Percentiles rank a stretch among this genome's conserved stretches.
Evolutionary conservation across 2,329 filamentous ascomycete species (phyloP).

Genomic region (Neoscytalidium dimidiatum): DNA sequence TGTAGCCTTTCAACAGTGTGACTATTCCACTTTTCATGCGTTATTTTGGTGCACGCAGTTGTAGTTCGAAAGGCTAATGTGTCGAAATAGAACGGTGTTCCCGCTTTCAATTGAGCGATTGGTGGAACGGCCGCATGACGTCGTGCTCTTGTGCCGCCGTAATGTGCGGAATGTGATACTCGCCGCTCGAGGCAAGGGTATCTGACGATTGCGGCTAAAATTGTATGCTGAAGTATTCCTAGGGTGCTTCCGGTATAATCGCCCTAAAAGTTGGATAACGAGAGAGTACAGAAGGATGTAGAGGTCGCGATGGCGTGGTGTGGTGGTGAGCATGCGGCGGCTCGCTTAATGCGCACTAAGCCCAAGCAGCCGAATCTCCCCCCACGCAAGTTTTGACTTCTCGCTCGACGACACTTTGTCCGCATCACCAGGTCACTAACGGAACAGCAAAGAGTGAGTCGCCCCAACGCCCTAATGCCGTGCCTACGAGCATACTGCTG

Average conservation of each 20-base stretch:
- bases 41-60: too few relatives aligned
- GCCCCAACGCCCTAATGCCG: constrained; percentile 1
- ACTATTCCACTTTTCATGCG: not conserved
- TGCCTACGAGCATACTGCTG: constrained; percentile 10
- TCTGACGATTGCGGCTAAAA: too few relatives aligned
- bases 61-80: too few relatives aligned
- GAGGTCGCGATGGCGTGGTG: not conserved
- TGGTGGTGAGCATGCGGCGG: constrained; percentile 54
- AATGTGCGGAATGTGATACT: too few relatives aligned
- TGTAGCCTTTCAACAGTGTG: not conserved
- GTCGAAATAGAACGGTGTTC: too few relatives aligned
- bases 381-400: constrained; percentile 19
- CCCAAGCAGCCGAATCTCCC: constrained; percentile 17
- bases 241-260: too few relatives aligned
- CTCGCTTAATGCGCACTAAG: constrained; percentile 20
- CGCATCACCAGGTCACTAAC: constrained; percentile 21
- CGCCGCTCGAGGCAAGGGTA: too few relatives aligned
- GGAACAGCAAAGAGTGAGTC: constrained; percentile 13
- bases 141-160: too few relatives aligned
- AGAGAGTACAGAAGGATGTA: not conserved
- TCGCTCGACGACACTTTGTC: constrained; percentile 18
- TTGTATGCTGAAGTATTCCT: too few relatives aligned
- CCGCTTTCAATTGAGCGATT: too few relatives aligned
- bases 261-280: too few relatives aligned
- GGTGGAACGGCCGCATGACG: too few relatives aligned